Evolutionary conservation across 2,329 filamentous ascomycete species (phyloP).

Genomic region (Fusarium austroafricanum): DNA sequence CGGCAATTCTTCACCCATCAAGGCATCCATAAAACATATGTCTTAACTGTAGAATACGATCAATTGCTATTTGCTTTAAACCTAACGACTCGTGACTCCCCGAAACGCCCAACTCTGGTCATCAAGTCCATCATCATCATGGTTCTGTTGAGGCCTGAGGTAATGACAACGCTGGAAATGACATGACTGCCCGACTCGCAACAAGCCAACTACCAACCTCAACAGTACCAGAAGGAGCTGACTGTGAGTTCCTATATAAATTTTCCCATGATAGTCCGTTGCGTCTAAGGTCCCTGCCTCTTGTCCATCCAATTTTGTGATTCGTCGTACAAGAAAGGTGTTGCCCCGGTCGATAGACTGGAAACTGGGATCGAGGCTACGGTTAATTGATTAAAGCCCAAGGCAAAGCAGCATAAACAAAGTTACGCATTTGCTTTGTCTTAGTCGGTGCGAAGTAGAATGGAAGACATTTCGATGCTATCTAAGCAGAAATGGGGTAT

Average conservation of each 20-base stretch:
- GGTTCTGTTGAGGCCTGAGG: conserved; percentile 6
- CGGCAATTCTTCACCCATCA: not conserved
- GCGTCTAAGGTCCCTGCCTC: conserved; percentile 22
- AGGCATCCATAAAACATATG: not conserved
- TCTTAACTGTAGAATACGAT: not conserved
- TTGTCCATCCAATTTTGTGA: conserved; percentile 36
- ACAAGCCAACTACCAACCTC: conserved; percentile 1
- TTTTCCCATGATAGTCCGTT: conserved; percentile 18
- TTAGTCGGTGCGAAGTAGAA: conserved; percentile 21
- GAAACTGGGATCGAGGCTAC: conserved; percentile 37
- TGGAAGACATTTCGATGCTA: conserved; percentile 25
- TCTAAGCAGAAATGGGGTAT: conserved; percentile 42
- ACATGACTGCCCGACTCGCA: not conserved
- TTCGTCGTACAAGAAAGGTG: conserved; percentile 19
- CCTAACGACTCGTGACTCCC: conserved; percentile 25
- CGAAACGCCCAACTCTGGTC: conserved; percentile 20
- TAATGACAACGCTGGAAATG: conserved; percentile 1
- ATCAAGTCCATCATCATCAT: conserved; percentile 16
- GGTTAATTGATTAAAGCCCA: conserved; percentile 41
- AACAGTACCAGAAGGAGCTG: conserved; percentile 6
- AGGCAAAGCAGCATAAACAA: conserved; percentile 16
- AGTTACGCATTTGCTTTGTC: conserved; percentile 1
- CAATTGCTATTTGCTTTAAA: conserved; percentile 21
- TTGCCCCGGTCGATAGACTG: conserved; percentile 17
- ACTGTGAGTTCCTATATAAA: not conserved